Base-by-base conservation (phyloP, 1,284 basidiomycete species). In the Lignosus rhinocerotis region DNA sequence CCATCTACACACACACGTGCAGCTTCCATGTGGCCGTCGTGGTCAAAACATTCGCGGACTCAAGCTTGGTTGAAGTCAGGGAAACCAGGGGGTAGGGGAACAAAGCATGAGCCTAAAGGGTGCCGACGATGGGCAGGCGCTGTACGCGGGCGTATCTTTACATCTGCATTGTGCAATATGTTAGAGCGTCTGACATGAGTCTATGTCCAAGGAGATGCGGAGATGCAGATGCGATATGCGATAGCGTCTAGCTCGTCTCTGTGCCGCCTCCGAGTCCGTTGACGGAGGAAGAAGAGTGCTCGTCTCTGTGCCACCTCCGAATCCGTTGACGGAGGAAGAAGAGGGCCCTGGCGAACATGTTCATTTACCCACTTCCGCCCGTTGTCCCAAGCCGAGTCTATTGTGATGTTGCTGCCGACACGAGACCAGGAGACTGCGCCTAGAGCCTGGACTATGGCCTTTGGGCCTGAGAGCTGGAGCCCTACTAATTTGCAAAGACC, bases 211-310 rank as follows among this genome's bases (percentile, higher is more conserved):
- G 48, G 48, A 49, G 34, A 50, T 30, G 48, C 48, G 48, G 48
- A 50, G 48, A 50, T 50, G 48, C 48, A 50, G 48, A 38, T 38
- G 31, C 45, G 45, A 46, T 32, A 31, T n/a, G 48, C 43, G 43
- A 45, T 45, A 44, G 21, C 11, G 2, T 14, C 9, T n/a, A 9
- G 36, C 36, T 38, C 6, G 36, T 38, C n/a, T n/a, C 44, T 45
- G 21, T 25, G 21, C 21, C 12, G 44, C 30, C 8, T 10, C 44
- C 25, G 30, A 31, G 44, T 45, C 44, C 44, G 19, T 31, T 21
- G 44, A 45, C 44, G 44, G 44, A 45, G 41, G 14, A 43, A 43
- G 41, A 21, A 17, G 41, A 42, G 39, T n/a, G n/a, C n/a, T n/a
- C n/a, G n/a, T n/a, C n/a, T n/a, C 44, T 45, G 21, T 25, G 21